Percentiles rank a stretch among this genome's conserved stretches.
These are phyloP conservation scores for Epichloe glyceriae DNA, from an alignment of 2,329 filamentous ascomycete genomes.

Conservation along the genomic window DNA sequence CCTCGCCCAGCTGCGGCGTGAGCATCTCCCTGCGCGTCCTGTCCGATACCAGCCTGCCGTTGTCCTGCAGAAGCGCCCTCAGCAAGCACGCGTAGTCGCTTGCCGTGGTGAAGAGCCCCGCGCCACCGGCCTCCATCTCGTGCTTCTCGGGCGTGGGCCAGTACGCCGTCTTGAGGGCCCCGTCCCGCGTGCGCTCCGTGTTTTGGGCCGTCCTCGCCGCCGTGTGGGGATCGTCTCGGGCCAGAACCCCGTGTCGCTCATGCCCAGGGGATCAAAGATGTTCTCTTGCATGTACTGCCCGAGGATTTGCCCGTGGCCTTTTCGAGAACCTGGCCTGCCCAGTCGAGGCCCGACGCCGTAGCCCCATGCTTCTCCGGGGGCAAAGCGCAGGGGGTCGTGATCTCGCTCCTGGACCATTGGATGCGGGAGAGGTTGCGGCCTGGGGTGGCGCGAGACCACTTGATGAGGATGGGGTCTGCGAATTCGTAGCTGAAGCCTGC, in stretches of 20 bases:
- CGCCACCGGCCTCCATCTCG: conserved; percentile 28
- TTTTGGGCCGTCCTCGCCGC: conserved; percentile 11
- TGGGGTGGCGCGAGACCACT: conserved; percentile 24
- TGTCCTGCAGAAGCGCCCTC: conserved; percentile 18
- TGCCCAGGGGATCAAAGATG: conserved; percentile 24
- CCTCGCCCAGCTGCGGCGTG: conserved; percentile 25
- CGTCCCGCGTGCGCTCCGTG: conserved; percentile 11
- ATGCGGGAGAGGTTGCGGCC: conserved; percentile 21
- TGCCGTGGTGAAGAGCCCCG: conserved; percentile 29
- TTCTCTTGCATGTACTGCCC: conserved; percentile 24
- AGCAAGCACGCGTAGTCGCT: conserved; percentile 26
- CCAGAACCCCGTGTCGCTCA: conserved; percentile 25
- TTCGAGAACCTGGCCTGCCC: conserved; percentile 32
- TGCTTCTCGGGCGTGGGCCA: conserved; percentile 16
- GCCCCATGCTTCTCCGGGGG: conserved; percentile 33
- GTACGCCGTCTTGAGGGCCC: conserved; percentile 9
- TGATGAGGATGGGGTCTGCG: conserved; percentile 23
- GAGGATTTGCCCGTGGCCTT: conserved; percentile 23
- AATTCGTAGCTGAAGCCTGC: conserved; percentile 32
- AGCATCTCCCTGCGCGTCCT: conserved; percentile 24
- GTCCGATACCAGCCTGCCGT: conserved; percentile 16
- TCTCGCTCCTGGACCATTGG: conserved; percentile 23
- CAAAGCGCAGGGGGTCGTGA: conserved; percentile 30
- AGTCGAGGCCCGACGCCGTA: conserved; percentile 35
- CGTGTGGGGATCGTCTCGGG: conserved; percentile 16